These are phyloP conservation scores for Phytophthora hibernalis DNA, from an alignment of 352 stramenopile species.

Conservation along the genomic window DNA sequence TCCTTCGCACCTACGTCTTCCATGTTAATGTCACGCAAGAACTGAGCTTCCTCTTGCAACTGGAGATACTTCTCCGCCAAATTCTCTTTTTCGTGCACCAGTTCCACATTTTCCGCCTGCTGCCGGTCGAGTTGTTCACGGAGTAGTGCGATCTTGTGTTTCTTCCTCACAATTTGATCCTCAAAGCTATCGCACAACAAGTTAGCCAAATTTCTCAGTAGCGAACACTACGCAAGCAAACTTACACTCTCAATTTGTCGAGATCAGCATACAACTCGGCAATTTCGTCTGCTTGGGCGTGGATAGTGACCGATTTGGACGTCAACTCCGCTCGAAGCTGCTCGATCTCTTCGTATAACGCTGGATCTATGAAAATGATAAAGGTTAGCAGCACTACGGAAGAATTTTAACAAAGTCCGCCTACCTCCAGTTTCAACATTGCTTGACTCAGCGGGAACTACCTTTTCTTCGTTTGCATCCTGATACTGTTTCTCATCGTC, in stretches of 20 bases:
- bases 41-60: constrained; percentile 64
- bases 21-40: constrained; percentile 55
- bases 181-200: constrained; percentile 30
- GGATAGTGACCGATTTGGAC: constrained; percentile 61
- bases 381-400: neutral
- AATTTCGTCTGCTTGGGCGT: constrained; percentile 71
- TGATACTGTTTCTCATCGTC: constrained; percentile 43
- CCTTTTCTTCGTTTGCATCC: constrained; percentile 39
- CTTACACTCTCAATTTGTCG: constrained; percentile 55
- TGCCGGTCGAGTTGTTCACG: constrained; percentile 53
- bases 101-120: constrained; percentile 55
- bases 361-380: constrained; percentile 24
- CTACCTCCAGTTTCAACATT: constrained; percentile 22
- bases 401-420: neutral
- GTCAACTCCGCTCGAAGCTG: constrained; percentile 60
- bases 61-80: constrained; percentile 50
- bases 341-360: constrained; percentile 65
- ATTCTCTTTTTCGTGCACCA: constrained; percentile 63
- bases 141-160: constrained; percentile 43
- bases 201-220: neutral
- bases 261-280: constrained; percentile 62
- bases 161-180: constrained; percentile 46
- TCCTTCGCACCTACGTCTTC: constrained; percentile 63
- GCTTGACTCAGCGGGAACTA: neutral
- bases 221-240: neutral